phyloP scores from a whole-genome alignment of 768 basidiomycete species.

The Asterophora parasitica region DNA sequence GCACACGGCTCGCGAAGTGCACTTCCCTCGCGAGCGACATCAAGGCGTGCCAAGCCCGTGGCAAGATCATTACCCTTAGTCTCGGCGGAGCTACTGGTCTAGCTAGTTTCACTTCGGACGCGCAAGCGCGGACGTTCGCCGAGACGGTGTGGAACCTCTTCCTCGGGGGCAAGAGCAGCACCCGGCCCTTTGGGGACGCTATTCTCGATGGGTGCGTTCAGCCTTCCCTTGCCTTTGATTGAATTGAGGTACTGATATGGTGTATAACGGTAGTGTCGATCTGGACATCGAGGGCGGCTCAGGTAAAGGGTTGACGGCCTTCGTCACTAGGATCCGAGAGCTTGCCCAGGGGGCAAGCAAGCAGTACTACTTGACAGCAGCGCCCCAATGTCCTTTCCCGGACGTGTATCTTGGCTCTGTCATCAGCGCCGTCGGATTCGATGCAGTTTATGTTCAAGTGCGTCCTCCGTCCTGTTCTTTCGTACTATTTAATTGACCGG shows the following conservation, averaged over 20 bases:
- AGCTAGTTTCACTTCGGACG: slow-evolving; percentile 52
- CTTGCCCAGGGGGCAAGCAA: slow-evolving; percentile 47
- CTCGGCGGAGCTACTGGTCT: slow-evolving; percentile 60
- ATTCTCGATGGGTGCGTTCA: slow-evolving; percentile 61
- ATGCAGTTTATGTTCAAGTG: slow-evolving; percentile 56
- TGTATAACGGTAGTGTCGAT: slow-evolving; percentile 42
- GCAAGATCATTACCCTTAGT: slow-evolving; percentile 54
- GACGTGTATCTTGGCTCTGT: slow-evolving; percentile 57
- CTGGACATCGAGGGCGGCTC: slow-evolving; percentile 69
- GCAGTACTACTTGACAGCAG: slow-evolving; percentile 62
- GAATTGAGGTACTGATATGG: too few species aligned
- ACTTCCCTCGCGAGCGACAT: slow-evolving; percentile 54
- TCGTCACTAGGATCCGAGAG: slow-evolving; percentile 50
- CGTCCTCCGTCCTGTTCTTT: background rate
- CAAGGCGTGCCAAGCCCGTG: slow-evolving; percentile 56
- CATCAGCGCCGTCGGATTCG: slow-evolving; percentile 57
- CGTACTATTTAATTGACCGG: background rate
- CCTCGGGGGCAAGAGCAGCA: slow-evolving; percentile 51
- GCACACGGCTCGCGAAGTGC: slow-evolving; percentile 59
- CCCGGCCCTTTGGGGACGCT: slow-evolving; percentile 66
- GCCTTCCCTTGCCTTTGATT: background rate
- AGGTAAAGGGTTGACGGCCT: slow-evolving; percentile 42
- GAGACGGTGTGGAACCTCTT: slow-evolving; percentile 70
- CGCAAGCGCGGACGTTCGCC: slow-evolving; percentile 54
- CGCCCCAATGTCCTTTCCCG: slow-evolving; percentile 66